Evolutionary conservation across 2,329 filamentous ascomycete species (phyloP).

Genomic region (Coleophoma cylindrospora): DNA sequence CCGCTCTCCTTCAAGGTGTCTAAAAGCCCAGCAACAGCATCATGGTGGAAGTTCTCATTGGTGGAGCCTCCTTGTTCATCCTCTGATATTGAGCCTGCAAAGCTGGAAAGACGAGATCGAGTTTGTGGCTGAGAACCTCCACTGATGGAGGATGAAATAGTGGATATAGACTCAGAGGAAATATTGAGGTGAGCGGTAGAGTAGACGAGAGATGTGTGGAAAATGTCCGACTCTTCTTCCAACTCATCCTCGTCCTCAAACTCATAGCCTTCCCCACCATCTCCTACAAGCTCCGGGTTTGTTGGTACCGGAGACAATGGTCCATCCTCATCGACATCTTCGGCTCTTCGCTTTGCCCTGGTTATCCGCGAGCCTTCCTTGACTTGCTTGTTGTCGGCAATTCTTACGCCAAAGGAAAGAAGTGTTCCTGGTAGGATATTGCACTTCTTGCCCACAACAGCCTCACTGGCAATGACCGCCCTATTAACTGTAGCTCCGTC

Average conservation of each 20-base stretch:
- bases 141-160: conserved; percentile 50
- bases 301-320: conserved; percentile 25
- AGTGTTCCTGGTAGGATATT: conserved; percentile 68
- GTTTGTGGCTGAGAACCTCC: conserved; percentile 26
- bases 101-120: conserved; percentile 63
- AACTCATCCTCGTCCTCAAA: conserved; percentile 57
- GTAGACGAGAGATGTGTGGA: conserved; percentile 41
- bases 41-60: conserved; percentile 71
- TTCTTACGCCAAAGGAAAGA: conserved; percentile 71
- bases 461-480: conserved; percentile 73
- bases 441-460: conserved; percentile 65
- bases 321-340: conserved; percentile 23
- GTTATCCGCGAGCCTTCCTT: conserved; percentile 31
- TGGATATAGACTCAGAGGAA: conserved; percentile 56
- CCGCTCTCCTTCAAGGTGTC: conserved; percentile 74
- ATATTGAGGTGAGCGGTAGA: conserved; percentile 28
- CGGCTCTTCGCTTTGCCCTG: conserved; percentile 31
- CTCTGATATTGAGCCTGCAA: conserved; percentile 67
- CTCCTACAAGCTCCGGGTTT: conserved; percentile 51
- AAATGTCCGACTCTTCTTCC: conserved; percentile 48
- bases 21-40: conserved; percentile 81
- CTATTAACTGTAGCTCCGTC: conserved; percentile 67
- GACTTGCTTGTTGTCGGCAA: conserved; percentile 56
- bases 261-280: conserved; percentile 55
- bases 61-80: conserved; percentile 38